phyloP scores from a whole-genome alignment of 208 protist species.

The Crithidia bombi region DNA sequence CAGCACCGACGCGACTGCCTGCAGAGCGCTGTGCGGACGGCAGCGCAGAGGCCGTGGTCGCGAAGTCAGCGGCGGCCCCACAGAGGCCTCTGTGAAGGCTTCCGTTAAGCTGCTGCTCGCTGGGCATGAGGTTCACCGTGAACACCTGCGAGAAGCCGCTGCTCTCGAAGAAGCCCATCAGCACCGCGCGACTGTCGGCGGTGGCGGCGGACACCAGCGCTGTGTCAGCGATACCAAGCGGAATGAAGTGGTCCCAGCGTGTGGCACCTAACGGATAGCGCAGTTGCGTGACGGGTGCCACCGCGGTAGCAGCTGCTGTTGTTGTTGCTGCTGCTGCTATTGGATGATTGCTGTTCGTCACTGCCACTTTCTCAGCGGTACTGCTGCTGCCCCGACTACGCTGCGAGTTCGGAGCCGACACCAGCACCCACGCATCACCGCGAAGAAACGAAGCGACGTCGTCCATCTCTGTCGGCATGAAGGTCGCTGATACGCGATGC shows the following conservation, averaged over 20 bases:
- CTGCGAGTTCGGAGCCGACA: too few relatives aligned
- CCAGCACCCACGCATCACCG: slow-evolving; percentile 24
- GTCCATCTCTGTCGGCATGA: slow-evolving; percentile 65
- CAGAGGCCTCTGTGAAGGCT: neutral
- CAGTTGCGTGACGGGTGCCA: neutral
- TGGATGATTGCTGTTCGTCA: neutral
- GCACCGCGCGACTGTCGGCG: slow-evolving; percentile 37
- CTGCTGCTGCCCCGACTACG: neutral
- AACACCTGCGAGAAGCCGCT: slow-evolving; percentile 56
- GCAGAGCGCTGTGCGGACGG: neutral
- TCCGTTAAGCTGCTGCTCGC: slow-evolving; percentile 26
- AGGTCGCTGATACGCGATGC: slow-evolving; percentile 51
- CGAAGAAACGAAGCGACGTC: slow-evolving; percentile 65
- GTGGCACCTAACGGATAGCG: slow-evolving; percentile 35
- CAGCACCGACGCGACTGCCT: too few relatives aligned
- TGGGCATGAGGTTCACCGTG: slow-evolving; percentile 43
- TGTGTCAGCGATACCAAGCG: slow-evolving; percentile 64
- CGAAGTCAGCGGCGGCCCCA: neutral
- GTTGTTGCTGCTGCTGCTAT: neutral
- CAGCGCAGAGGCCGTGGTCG: neutral
- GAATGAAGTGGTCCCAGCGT: slow-evolving; percentile 58
- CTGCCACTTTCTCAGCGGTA: neutral
- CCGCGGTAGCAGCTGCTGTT: neutral
- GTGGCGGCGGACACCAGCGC: slow-evolving; percentile 49
- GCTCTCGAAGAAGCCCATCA: slow-evolving; percentile 53